Percentiles rank a stretch among this genome's conserved stretches.
These are phyloP conservation scores for Helminthosporium solani DNA, from an alignment of 2,329 filamentous ascomycete genomes.

Conservation along the genomic window DNA sequence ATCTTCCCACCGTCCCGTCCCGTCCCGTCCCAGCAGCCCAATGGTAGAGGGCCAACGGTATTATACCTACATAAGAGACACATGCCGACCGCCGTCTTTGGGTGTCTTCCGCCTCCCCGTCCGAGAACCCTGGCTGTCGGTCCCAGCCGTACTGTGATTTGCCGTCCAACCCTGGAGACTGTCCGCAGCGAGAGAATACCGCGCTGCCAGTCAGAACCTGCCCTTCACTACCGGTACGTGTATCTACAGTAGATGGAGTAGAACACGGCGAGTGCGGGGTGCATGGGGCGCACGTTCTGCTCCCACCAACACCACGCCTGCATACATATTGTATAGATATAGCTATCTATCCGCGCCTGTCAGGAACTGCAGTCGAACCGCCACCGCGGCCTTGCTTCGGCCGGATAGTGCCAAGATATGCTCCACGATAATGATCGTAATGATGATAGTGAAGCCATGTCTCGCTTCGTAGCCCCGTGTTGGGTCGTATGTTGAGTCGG, in stretches of 20 bases:
- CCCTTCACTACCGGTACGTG: too few species aligned
- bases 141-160: background rate
- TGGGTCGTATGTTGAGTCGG: background rate
- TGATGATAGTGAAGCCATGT: too few species aligned
- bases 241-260: too few species aligned
- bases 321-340: background rate
- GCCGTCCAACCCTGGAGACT: slow-evolving; percentile 4
- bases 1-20: background rate
- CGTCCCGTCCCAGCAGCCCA: slow-evolving; percentile 3
- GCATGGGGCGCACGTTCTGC: slow-evolving; percentile 19
- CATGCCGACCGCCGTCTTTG: slow-evolving; percentile 19
- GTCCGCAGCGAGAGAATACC: slow-evolving; percentile 5
- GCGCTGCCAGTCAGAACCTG: background rate
- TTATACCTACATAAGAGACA: too few species aligned
- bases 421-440: background rate
- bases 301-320: too few species aligned
- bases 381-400: background rate
- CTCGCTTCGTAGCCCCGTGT: background rate
- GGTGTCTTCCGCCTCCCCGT: slow-evolving; percentile 13
- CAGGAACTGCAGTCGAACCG: background rate
- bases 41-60: too few species aligned
- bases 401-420: background rate
- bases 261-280: slow-evolving; percentile 30
- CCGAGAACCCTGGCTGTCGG: slow-evolving; percentile 11
- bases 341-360: too few species aligned